These are phyloP conservation scores for Camelina hispida DNA, from an alignment of 345 rosid genomes.

Conservation along the genomic window DNA sequence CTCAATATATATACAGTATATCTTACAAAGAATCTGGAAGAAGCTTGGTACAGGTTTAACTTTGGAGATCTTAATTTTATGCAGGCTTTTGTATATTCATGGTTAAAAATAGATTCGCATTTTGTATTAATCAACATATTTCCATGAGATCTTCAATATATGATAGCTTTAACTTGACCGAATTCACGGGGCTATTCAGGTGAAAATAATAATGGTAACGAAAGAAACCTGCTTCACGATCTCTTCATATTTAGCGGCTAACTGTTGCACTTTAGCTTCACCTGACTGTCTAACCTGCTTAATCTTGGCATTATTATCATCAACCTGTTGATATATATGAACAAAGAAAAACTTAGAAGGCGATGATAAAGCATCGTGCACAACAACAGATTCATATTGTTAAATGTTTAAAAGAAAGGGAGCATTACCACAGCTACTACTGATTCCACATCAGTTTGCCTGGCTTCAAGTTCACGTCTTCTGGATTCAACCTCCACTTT, in stretches of 20 bases:
- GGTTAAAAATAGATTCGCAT: not conserved
- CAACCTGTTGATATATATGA: constrained; percentile 56
- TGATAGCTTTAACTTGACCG: not conserved
- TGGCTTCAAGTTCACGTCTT: constrained; percentile 68
- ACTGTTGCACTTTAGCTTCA: constrained; percentile 59
- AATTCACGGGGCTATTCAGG: not conserved
- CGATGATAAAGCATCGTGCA: not conserved
- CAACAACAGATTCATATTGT: not conserved
- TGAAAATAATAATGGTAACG: not conserved
- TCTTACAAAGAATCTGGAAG: not conserved
- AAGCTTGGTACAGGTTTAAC: not conserved
- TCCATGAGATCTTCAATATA: not conserved
- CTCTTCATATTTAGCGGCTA: constrained; percentile 65
- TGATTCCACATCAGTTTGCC: constrained; percentile 78
- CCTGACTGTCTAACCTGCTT: constrained; percentile 62
- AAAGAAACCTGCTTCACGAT: constrained; percentile 66
- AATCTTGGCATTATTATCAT: constrained; percentile 60
- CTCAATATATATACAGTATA: not conserved
- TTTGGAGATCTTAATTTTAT: not conserved
- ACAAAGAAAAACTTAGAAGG: constrained; percentile 10
- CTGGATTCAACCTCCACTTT: constrained; percentile 65
- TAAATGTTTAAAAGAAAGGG: not conserved
- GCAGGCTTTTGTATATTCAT: constrained; percentile 1
- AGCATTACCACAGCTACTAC: constrained; percentile 64
- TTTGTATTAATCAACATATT: not conserved